Evolutionary conservation across 495 filamentous ascomycete species (phyloP).

Genomic region (Podospora bellae-mahoneyi): DNA sequence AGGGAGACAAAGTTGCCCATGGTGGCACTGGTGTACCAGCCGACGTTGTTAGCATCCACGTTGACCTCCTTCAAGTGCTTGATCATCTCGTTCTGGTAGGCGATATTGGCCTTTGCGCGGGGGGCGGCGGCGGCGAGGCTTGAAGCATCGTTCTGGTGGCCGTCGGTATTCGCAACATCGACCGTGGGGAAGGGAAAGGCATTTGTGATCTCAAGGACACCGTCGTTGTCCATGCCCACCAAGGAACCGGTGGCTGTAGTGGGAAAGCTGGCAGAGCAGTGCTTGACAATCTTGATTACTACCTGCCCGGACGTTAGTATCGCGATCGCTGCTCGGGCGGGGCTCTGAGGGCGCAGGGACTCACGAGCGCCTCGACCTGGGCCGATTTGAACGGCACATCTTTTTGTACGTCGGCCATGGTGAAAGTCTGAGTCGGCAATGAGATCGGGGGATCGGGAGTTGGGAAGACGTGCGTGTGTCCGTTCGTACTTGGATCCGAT

Average conservation of each 20-base stretch:
- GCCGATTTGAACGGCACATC: constrained; percentile 69
- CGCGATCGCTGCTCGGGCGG: constrained; percentile 19
- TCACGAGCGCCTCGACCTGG: constrained; percentile 80
- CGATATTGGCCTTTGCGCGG: constrained; percentile 80
- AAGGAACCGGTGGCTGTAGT: constrained; percentile 85
- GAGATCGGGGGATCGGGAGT: not conserved
- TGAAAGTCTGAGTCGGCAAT: constrained; percentile 17
- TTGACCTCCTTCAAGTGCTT: constrained; percentile 94
- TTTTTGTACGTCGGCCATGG: constrained; percentile 49
- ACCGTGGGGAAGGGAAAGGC: constrained; percentile 88
- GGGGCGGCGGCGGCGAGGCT: constrained; percentile 84
- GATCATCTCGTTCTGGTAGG: constrained; percentile 97
- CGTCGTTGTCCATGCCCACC: constrained; percentile 86
- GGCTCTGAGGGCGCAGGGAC: constrained; percentile 23
- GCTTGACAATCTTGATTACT: constrained; percentile 95
- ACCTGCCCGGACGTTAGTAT: constrained; percentile 54
- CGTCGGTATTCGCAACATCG: constrained; percentile 66
- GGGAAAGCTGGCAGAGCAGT: constrained; percentile 82
- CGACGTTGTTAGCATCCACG: constrained; percentile 95
- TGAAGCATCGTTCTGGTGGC: constrained; percentile 75
- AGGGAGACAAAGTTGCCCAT: constrained; percentile 97
- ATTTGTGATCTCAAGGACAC: constrained; percentile 87
- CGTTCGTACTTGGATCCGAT: constrained; percentile 10
- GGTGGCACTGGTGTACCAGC: constrained; percentile 97
- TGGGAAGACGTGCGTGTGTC: not conserved